Conservation (phyloP, 2,329 filamentous ascomycete genomes). For the Remersonia thermophila region DNA sequence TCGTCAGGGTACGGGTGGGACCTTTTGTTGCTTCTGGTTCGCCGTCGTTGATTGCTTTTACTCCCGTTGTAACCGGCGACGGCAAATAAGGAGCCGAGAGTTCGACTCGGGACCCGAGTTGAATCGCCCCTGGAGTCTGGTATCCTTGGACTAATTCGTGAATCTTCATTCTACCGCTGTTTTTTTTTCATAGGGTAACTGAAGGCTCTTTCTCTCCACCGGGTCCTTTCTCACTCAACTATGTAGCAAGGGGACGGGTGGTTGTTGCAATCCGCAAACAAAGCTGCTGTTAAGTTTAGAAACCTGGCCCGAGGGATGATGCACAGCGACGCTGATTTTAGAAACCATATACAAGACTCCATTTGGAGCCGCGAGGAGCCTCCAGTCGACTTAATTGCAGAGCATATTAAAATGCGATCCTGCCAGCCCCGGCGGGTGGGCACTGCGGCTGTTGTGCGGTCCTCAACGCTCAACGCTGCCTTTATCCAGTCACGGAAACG, state of each 20-base stretch:
- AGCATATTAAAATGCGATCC: slow-evolving; percentile 3
- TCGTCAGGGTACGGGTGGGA: background rate
- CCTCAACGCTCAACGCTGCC: background rate
- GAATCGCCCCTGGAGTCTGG: background rate
- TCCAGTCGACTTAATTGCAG: slow-evolving; percentile 1
- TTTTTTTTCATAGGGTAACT: too few relatives aligned
- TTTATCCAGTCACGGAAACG: slow-evolving; percentile 2
- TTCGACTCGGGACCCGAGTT: too few relatives aligned
- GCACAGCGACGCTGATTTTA: slow-evolving; percentile 1
- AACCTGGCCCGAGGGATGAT: background rate
- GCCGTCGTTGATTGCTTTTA: too few relatives aligned
- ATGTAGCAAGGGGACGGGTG: background rate
- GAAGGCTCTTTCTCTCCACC: too few relatives aligned
- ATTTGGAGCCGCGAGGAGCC: slow-evolving; percentile 2
- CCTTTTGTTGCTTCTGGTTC: background rate
- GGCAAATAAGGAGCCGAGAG: background rate
- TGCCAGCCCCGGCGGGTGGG: slow-evolving; percentile 1
- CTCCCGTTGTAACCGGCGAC: background rate
- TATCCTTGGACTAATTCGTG: background rate
- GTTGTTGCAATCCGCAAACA: background rate
- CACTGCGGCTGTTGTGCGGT: background rate
- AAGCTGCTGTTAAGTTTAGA: slow-evolving; percentile 1
- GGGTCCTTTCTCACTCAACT: background rate
- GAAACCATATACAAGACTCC: background rate
- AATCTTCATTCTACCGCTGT: background rate